A percentile compares a stretch with the other conserved stretches of the same genome.
phyloP scores from a whole-genome alignment of 1,139 yeast species.

The Yamadazyma trypodendri region DNA sequence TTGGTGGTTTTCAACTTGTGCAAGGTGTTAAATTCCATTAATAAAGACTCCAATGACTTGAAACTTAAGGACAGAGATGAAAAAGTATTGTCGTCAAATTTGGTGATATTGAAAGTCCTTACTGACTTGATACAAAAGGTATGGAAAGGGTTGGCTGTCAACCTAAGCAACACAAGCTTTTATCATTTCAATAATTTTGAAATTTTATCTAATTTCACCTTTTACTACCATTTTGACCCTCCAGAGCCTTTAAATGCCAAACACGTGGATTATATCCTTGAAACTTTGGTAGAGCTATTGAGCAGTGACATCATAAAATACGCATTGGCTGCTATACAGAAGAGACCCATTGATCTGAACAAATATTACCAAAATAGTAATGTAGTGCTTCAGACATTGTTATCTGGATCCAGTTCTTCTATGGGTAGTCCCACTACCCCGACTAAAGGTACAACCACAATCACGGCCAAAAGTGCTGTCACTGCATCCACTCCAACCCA shows the following conservation, averaged over 20 bases:
- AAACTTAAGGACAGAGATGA: conserved; percentile 34
- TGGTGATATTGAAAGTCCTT: conserved; percentile 34
- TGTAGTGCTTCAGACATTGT: not conserved
- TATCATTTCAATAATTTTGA: conserved; percentile 15
- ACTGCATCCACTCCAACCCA: not conserved
- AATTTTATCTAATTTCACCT: conserved; percentile 21
- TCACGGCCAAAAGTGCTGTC: not conserved
- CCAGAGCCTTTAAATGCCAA: conserved; percentile 20
- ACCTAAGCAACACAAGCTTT: conserved; percentile 4
- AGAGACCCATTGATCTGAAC: conserved; percentile 17
- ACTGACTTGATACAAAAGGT: conserved; percentile 26
- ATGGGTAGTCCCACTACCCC: not conserved
- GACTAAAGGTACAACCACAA: not conserved
- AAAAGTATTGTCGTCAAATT: conserved; percentile 31
- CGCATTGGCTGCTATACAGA: conserved; percentile 21
- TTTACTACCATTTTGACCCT: conserved; percentile 23
- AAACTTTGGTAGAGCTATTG: conserved; percentile 20
- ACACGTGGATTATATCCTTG: conserved; percentile 18
- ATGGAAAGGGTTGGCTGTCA: conserved; percentile 23
- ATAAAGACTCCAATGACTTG: conserved; percentile 25
- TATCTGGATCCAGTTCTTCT: not conserved
- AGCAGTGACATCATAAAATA: conserved; percentile 24
- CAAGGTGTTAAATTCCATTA: conserved; percentile 20
- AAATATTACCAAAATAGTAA: conserved; percentile 8
- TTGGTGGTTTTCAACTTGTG: conserved; percentile 16